These are phyloP conservation scores for Eragrostis nindensis DNA, from an alignment of 176 grass and related monocot species.

Conservation along the genomic window DNA sequence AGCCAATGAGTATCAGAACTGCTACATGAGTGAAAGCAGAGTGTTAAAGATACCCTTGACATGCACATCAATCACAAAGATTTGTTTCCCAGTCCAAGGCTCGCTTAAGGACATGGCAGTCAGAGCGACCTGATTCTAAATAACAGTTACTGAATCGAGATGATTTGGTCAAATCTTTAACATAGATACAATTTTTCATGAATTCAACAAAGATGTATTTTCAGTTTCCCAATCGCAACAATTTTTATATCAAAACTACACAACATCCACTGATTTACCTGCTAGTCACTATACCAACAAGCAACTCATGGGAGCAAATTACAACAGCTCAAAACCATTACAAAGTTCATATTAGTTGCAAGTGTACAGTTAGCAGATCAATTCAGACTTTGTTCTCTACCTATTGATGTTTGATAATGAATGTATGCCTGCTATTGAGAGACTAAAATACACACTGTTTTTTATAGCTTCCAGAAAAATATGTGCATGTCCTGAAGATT, in stretches of 20 bases:
- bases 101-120: not conserved
- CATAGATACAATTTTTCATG: not conserved
- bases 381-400: not conserved
- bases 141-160: not conserved
- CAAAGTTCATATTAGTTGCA: not conserved
- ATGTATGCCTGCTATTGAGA: not conserved
- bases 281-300: conserved; percentile 5
- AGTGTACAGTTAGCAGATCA: conserved; percentile 13
- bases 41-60: not conserved
- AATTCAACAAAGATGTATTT: not conserved
- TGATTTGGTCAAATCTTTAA: not conserved
- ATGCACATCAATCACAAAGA: not conserved
- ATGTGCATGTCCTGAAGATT: not conserved
- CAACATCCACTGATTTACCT: conserved; percentile 43
- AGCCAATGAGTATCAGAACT: conserved; percentile 3
- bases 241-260: not conserved
- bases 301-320: conserved; percentile 3
- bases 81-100: not conserved
- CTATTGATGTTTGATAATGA: not conserved
- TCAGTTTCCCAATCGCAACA: conserved; percentile 1
- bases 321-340: not conserved
- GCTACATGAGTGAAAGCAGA: conserved; percentile 2
- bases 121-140: not conserved
- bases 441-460: not conserved
- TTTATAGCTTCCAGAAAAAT: conserved; percentile 5